Conservation (phyloP, 2,329 filamentous ascomycete species). For the Aspergillus vadensis region DNA sequence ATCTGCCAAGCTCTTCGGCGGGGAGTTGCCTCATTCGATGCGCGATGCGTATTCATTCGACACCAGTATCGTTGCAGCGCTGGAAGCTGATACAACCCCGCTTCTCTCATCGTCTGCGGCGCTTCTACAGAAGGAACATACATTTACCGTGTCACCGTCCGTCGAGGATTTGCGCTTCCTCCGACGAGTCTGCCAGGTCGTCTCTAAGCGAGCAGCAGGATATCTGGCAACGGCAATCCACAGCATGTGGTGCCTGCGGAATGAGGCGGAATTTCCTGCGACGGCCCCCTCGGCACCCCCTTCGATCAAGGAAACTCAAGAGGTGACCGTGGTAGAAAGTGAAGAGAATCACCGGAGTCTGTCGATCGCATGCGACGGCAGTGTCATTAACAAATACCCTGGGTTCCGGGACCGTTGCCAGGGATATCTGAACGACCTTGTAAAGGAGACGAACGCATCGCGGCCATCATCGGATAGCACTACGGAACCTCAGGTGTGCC, state of each 20-base stretch:
- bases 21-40: constrained; percentile 58
- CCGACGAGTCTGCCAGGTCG: constrained; percentile 53
- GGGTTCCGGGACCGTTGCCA: constrained; percentile 50
- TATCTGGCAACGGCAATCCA: constrained; percentile 66
- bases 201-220: constrained; percentile 61
- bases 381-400: constrained; percentile 55
- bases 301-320: constrained; percentile 31
- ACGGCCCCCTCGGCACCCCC: constrained; percentile 22
- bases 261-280: constrained; percentile 48
- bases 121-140: constrained; percentile 56
- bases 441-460: constrained; percentile 29
- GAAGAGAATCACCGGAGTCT: constrained; percentile 36
- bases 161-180: constrained; percentile 58
- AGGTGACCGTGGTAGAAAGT: constrained; percentile 38
- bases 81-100: constrained; percentile 52
- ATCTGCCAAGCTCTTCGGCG: constrained; percentile 58
- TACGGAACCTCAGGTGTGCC: constrained; percentile 34
- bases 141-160: constrained; percentile 48
- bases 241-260: constrained; percentile 61
- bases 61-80: constrained; percentile 59
- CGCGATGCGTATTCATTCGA: constrained; percentile 61
- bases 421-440: constrained; percentile 45
- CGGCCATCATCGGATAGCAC: constrained; percentile 12
- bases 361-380: constrained; percentile 55
- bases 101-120: constrained; percentile 43